A percentile compares a stretch with the other conserved stretches of the same genome.
These are phyloP conservation scores for Arachis stenosperma DNA, from an alignment of 306 rosid species.

Conservation along the genomic window DNA sequence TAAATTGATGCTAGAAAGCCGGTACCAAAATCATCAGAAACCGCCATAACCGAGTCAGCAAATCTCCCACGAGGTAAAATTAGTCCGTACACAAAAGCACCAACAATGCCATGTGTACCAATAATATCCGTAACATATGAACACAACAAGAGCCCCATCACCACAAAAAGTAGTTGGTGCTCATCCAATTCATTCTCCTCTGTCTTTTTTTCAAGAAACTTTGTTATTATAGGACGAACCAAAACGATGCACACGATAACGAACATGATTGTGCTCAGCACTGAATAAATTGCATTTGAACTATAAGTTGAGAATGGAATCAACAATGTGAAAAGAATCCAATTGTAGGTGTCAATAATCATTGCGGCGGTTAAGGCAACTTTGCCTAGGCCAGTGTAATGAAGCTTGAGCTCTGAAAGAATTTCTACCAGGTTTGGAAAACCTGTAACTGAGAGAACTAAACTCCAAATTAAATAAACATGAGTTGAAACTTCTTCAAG, in stretches of 20 bases:
- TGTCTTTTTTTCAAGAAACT: slow-evolving; percentile 14
- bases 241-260: slow-evolving; percentile 24
- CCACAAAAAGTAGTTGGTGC: slow-evolving; percentile 25
- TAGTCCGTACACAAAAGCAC: slow-evolving; percentile 56
- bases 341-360: slow-evolving; percentile 43
- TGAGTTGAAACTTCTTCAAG: not conserved
- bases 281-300: not conserved
- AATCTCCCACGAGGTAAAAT: slow-evolving; percentile 51
- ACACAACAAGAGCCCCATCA: slow-evolving; percentile 37
- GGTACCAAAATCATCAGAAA: slow-evolving; percentile 40
- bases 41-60: slow-evolving; percentile 28
- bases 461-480: slow-evolving; percentile 39
- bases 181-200: slow-evolving; percentile 39
- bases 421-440: slow-evolving; percentile 49
- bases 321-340: slow-evolving; percentile 45
- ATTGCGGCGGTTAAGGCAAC: slow-evolving; percentile 40
- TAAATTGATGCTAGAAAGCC: slow-evolving; percentile 33
- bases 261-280: not conserved
- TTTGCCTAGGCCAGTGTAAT: slow-evolving; percentile 48
- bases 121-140: slow-evolving; percentile 42
- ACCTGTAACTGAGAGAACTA: slow-evolving; percentile 47
- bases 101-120: slow-evolving; percentile 46
- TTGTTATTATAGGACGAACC: slow-evolving; percentile 35
- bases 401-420: slow-evolving; percentile 52
- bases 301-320: slow-evolving; percentile 40